Percentiles rank a stretch among this genome's conserved stretches.
These are phyloP conservation scores for Entomortierella parvispora DNA, from an alignment of 192 early-diverging fungal species.

Conservation along the genomic window DNA sequence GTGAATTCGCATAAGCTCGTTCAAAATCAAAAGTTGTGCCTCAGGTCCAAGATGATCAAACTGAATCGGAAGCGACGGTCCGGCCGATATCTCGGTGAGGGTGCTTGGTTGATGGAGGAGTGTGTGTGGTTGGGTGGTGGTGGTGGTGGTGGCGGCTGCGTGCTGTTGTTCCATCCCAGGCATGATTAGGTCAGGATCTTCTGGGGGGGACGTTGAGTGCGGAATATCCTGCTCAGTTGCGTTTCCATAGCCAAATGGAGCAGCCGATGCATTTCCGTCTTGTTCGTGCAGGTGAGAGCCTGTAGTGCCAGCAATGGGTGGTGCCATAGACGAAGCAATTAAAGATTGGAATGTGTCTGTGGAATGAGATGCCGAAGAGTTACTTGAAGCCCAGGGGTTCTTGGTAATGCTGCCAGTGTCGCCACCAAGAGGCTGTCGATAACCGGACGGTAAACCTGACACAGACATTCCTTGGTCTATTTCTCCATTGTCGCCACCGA, in stretches of 20 bases:
- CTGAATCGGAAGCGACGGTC: slow-evolving; percentile 27
- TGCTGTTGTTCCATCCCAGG: no score
- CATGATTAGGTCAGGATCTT: not conserved
- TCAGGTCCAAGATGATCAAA: slow-evolving; percentile 63
- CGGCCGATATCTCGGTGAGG: not conserved
- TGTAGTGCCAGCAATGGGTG: no score
- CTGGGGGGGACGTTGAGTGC: no score
- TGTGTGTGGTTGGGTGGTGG: not conserved
- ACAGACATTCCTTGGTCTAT: no score
- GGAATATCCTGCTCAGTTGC: no score
- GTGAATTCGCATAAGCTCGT: slow-evolving; percentile 69
- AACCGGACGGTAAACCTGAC: no score
- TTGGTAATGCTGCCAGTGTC: not conserved
- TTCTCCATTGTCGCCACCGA: not conserved
- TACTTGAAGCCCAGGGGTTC: no score
- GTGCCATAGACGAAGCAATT: not conserved
- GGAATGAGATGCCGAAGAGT: no score
- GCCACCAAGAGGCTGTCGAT: no score
- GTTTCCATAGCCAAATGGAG: no score
- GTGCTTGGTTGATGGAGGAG: not conserved
- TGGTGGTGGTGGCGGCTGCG: not conserved
- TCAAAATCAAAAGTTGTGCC: slow-evolving; percentile 68
- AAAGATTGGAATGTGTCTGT: not conserved
- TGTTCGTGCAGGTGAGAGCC: no score
- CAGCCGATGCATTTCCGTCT: no score